Conservation (phyloP, 2,329 filamentous ascomycete species). For the Phyllosticta paracitricarpa region DNA sequence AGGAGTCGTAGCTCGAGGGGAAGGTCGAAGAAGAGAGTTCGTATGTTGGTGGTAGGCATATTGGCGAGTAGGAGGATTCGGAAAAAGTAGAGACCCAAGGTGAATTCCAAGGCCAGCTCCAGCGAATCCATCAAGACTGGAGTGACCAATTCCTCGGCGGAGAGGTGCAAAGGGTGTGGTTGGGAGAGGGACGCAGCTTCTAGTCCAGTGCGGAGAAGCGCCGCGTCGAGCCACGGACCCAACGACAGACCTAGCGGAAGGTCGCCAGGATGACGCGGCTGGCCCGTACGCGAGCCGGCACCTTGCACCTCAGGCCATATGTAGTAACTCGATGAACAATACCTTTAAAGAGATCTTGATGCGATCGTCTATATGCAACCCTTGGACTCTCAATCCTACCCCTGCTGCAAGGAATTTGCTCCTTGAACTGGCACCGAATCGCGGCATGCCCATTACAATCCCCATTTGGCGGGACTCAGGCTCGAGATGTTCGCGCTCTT, state of each 20-base stretch:
- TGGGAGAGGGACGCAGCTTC: background rate
- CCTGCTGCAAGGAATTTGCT: background rate
- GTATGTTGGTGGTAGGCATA: background rate
- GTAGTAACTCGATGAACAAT: background rate
- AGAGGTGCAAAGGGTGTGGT: background rate
- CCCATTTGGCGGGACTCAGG: slow-evolving; percentile 31
- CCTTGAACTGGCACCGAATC: background rate
- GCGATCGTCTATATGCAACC: background rate
- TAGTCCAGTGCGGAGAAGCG: background rate
- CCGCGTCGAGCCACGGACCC: background rate
- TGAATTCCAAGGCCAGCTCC: background rate
- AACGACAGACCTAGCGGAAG: background rate
- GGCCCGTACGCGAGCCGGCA: background rate
- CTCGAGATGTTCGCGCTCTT: slow-evolving; percentile 33
- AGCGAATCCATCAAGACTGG: background rate
- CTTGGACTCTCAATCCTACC: background rate
- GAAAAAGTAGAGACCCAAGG: background rate
- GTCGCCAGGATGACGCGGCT: background rate
- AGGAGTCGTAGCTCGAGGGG: slow-evolving; percentile 33
- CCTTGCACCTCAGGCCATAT: background rate
- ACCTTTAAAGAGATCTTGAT: background rate
- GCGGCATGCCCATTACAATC: background rate
- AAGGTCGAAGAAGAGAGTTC: slow-evolving; percentile 18
- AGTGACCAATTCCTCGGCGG: background rate
- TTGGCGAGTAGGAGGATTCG: background rate